Evolutionary conservation across 306 rosid species (phyloP), one percentile per base, ranked within the genome.

Genomic region (Luffa aegyptiaca): DNA sequence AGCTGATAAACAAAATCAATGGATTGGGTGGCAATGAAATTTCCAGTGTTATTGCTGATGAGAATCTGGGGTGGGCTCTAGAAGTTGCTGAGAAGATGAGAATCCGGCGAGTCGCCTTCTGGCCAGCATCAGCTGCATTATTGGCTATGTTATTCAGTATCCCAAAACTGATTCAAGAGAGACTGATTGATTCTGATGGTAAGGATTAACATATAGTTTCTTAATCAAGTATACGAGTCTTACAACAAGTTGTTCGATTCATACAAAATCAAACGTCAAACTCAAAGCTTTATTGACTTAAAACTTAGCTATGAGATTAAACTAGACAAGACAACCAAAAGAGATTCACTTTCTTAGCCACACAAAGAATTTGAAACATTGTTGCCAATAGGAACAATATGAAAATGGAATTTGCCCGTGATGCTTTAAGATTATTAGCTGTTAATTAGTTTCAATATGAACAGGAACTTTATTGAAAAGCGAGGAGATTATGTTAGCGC

Each of bases 71-170:
- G 21, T 86, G 86, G 91, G 87, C 92, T 68, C 80, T 87, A 46
- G 87, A 84, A 73, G 86, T 87, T 26, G 90, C 90, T 17, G 86
- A 74, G 31, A 86, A 83, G 10, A 55, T 89, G 85, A 87, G 86
- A 11, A 88, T 87, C 41, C 26, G 3, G 21, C 74, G 83, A 17
- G 89, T 79, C 39, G 81, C 85, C 0, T 80, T 91, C 21, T 86
- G 83, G 80, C 65, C 96, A 51, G 86, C 87, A 6, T 68, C 96
- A 10, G 88, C 86, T 12, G 86, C 90, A n/a, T 1, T 51, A 2
- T 39, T 89, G 85, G 78, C 74, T 55, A 59, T 84, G 87, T 0
- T 0, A 1, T 63, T 86, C 3, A 49, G 48, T 17, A 69, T 82
- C 66, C 87, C 82, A 66, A 81, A 77, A 68, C 77, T 90, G 18